A percentile compares a stretch with the other conserved stretches of the same genome.
Conservation (phyloP, 495 filamentous ascomycete species). For the Achaetomiella virescens region DNA sequence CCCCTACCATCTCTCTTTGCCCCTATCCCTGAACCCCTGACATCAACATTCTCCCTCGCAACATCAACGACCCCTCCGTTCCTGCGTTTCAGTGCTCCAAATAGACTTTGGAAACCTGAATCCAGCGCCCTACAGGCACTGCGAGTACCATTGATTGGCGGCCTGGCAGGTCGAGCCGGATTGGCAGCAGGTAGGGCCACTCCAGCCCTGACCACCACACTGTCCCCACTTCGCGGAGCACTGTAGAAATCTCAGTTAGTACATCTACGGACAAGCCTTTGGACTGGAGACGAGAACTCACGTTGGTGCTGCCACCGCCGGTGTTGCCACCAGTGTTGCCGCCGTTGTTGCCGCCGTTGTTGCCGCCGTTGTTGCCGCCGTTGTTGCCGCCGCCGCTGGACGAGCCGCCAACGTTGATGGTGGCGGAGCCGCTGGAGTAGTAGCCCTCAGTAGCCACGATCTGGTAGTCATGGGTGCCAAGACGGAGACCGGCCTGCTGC, state of each 20-base stretch:
- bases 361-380: conserved; percentile 2
- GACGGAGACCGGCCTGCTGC: conserved; percentile 41
- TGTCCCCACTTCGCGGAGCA: conserved; percentile 37
- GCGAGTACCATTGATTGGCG: conserved; percentile 45
- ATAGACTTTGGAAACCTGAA: too few species aligned
- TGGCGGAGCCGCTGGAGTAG: conserved; percentile 43
- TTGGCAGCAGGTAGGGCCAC: conserved; percentile 41
- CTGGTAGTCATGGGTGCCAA: conserved; percentile 52
- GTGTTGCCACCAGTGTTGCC: neutral
- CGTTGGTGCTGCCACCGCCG: conserved; percentile 1
- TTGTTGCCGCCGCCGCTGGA: conserved; percentile 7
- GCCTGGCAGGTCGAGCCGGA: conserved; percentile 38
- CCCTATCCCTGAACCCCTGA: conserved; percentile 4
- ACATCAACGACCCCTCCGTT: neutral
- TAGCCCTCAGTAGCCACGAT: conserved; percentile 56
- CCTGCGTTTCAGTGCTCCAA: neutral
- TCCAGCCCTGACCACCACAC: conserved; percentile 46
- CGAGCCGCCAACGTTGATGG: conserved; percentile 39
- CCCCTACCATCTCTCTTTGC: neutral
- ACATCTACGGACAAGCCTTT: too few species aligned
- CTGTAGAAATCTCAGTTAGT: conserved; percentile 4
- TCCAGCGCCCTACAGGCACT: conserved; percentile 30
- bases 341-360: neutral
- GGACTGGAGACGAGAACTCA: conserved; percentile 1
- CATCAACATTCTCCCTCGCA: neutral